A percentile compares a stretch with the other conserved stretches of the same genome.
Evolutionary conservation across 805 yeast species (phyloP).

Genomic region (Novakomyces olei): DNA sequence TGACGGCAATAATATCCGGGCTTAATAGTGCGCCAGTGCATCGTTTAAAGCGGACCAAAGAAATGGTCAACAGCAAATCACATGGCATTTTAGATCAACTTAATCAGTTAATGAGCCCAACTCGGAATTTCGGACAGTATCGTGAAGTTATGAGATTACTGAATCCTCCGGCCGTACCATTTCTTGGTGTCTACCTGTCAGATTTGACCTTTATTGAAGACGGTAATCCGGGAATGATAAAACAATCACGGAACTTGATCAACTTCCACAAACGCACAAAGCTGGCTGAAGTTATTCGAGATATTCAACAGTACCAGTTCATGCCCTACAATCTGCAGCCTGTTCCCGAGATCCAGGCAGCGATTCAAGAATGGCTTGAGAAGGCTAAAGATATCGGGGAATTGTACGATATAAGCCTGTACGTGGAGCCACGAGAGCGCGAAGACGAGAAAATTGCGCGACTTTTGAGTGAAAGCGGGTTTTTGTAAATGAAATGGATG

Average conservation of each 20-base stretch:
- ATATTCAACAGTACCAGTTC: conserved; percentile 47
- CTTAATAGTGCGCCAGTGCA: conserved; percentile 70
- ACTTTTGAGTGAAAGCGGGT: conserved; percentile 15
- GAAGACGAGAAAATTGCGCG: conserved; percentile 14
- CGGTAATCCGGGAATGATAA: conserved; percentile 50
- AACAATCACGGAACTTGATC: conserved; percentile 20
- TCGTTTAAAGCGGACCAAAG: conserved; percentile 71
- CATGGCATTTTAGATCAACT: conserved; percentile 34
- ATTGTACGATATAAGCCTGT: conserved; percentile 48
- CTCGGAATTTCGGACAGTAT: conserved; percentile 72
- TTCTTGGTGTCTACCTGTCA: conserved; percentile 72
- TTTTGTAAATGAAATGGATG: no score
- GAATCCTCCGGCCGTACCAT: conserved; percentile 70
- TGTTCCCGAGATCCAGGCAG: conserved; percentile 41
- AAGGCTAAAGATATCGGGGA: conserved; percentile 4
- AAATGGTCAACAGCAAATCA: conserved; percentile 31
- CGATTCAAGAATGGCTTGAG: conserved; percentile 17
- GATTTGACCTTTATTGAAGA: conserved; percentile 75
- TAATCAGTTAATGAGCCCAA: conserved; percentile 71
- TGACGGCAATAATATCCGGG: conserved; percentile 85
- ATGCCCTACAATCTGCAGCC: conserved; percentile 40
- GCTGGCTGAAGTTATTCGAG: conserved; percentile 50
- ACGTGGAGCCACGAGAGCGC: conserved; percentile 37
- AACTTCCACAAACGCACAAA: conserved; percentile 62
- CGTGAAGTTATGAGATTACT: conserved; percentile 55